These are phyloP conservation scores for Angomonas deanei DNA, from an alignment of 208 protist species.

Conservation along the genomic window DNA sequence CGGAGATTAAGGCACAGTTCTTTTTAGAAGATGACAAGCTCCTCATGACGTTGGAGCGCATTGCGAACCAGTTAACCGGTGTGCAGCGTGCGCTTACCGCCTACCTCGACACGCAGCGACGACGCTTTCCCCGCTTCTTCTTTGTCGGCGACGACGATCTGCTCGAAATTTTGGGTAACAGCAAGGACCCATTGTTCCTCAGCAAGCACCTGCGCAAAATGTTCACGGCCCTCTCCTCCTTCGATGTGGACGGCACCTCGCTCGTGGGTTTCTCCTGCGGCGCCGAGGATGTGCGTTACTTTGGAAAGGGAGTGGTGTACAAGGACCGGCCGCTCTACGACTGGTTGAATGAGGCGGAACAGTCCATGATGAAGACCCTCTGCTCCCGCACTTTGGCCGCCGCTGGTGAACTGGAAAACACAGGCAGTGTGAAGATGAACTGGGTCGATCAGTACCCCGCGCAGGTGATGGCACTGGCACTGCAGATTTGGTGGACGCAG, in stretches of 20 bases:
- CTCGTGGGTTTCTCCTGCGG: conserved; percentile 92
- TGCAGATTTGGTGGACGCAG: conserved; percentile 91
- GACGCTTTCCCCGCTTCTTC: conserved; percentile 98
- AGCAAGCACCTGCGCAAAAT: conserved; percentile 99
- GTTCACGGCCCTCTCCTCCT: conserved; percentile 96
- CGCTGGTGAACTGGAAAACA: conserved; percentile 15
- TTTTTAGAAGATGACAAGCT: conserved; percentile 93
- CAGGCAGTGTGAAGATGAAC: conserved; percentile 36
- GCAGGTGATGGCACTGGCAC: conserved; percentile 90
- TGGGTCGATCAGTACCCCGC: conserved; percentile 89
- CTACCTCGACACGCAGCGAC: conserved; percentile 97
- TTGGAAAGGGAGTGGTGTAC: conserved; percentile 5
- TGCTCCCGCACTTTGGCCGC: conserved; percentile 50
- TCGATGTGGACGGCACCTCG: conserved; percentile 42
- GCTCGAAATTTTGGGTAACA: conserved; percentile 99
- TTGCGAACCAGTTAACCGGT: conserved; percentile 87
- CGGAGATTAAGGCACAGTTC: conserved; percentile 63
- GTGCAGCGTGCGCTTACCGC: conserved; percentile 96
- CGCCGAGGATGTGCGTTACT: conserved; percentile 90
- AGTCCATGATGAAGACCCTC: conserved; percentile 88
- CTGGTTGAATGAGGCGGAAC: conserved; percentile 91
- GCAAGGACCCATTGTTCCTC: conserved; percentile 89
- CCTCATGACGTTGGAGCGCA: conserved; percentile 84
- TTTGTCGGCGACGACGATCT: conserved; percentile 99
- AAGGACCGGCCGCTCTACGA: conserved; percentile 86